Conservation (phyloP, 2,329 filamentous ascomycete species). For the Stromatinia cepivora region DNA sequence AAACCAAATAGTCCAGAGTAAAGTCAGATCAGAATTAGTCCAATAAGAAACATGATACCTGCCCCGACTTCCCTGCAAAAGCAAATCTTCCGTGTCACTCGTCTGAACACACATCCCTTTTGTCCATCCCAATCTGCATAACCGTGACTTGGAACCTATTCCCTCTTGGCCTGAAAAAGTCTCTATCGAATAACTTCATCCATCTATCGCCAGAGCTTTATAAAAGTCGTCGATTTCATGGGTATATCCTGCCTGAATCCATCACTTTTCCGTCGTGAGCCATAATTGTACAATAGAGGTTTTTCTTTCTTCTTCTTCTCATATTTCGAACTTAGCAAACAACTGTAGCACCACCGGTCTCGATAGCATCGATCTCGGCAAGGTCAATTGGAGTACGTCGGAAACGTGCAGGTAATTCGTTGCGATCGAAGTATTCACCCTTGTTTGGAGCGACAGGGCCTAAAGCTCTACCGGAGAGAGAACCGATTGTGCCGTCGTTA, state of each 20-base stretch:
- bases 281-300: conserved; percentile 16
- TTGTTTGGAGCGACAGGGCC: conserved; percentile 69
- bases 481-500: conserved; percentile 34
- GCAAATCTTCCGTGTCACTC: conserved; percentile 18
- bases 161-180: background rate
- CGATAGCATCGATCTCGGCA: conserved; percentile 91
- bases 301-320: background rate
- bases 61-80: conserved; percentile 15
- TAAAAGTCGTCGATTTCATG: background rate
- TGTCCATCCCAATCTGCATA: conserved; percentile 4
- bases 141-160: background rate
- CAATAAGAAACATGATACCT: background rate
- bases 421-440: conserved; percentile 85
- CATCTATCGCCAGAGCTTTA: conserved; percentile 13
- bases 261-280: conserved; percentile 7
- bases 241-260: conserved; percentile 12
- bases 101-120: conserved; percentile 4
- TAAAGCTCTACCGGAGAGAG: conserved; percentile 59
- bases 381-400: conserved; percentile 69
- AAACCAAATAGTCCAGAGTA: conserved; percentile 15
- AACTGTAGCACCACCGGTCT: conserved; percentile 82
- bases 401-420: conserved; percentile 84
- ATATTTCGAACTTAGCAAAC: conserved; percentile 41
- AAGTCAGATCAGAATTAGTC: background rate
- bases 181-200: background rate